Conservation (phyloP, 257 asterid genomes). For the Forsythia suspensa region DNA sequence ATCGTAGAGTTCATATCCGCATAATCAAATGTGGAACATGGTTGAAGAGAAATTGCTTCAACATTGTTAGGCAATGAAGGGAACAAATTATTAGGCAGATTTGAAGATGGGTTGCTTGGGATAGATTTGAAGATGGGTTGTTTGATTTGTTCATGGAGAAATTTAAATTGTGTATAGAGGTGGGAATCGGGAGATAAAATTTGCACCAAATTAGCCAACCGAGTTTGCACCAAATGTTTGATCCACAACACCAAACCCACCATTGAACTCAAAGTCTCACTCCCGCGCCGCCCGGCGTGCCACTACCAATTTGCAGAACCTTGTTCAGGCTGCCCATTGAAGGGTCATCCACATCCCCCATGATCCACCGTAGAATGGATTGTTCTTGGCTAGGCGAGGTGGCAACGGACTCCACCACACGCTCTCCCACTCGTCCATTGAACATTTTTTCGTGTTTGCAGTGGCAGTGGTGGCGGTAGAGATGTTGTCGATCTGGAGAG, state of each 20-base stretch:
- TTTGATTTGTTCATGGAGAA: slow-evolving; percentile 37
- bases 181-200: slow-evolving; percentile 42
- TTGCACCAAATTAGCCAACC: slow-evolving; percentile 30
- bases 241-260: slow-evolving; percentile 63
- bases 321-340: slow-evolving; percentile 60
- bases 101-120: slow-evolving; percentile 31
- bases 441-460: too few relatives aligned
- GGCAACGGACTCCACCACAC: slow-evolving; percentile 60
- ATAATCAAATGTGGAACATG: slow-evolving; percentile 31
- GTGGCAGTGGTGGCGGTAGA: too few relatives aligned
- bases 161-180: slow-evolving; percentile 21
- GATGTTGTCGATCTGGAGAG: too few relatives aligned
- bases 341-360: slow-evolving; percentile 92
- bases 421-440: slow-evolving; percentile 86
- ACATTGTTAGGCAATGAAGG: slow-evolving; percentile 37
- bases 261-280: slow-evolving; percentile 57
- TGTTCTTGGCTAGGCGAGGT: slow-evolving; percentile 75
- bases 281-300: slow-evolving; percentile 28
- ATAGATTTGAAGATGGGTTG: slow-evolving; percentile 30
- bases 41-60: slow-evolving; percentile 16
- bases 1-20: slow-evolving; percentile 55
- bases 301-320: slow-evolving; percentile 53
- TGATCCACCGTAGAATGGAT: slow-evolving; percentile 74
- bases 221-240: slow-evolving; percentile 58
- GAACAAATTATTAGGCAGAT: slow-evolving; percentile 25